These are phyloP conservation scores for Cryptosporidium parvum DNA, from an alignment of 169 alveolate species.

Conservation along the genomic window DNA sequence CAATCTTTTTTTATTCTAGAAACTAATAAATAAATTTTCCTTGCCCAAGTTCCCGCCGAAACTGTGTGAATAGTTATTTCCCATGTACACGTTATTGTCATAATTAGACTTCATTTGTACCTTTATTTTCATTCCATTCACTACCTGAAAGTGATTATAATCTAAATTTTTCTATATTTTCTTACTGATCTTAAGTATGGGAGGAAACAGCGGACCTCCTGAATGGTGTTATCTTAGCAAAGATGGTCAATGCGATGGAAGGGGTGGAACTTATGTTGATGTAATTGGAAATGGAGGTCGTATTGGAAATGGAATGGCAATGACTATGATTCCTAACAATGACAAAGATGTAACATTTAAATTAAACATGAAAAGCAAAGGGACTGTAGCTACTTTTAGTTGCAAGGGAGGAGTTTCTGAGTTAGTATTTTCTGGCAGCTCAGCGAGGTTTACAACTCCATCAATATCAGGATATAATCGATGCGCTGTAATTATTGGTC, in stretches of 20 bases:
- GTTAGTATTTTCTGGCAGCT: neutral
- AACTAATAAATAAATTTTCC: neutral
- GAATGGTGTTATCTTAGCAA: constrained; percentile 45
- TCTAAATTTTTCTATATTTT: neutral
- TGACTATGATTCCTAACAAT: constrained; percentile 32
- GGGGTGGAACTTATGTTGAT: constrained; percentile 34
- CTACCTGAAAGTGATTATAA: neutral
- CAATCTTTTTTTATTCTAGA: neutral
- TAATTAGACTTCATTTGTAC: neutral
- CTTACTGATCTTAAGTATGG: constrained; percentile 9
- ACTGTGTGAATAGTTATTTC: neutral
- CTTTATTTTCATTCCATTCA: neutral
- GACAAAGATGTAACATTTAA: neutral
- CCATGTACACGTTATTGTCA: constrained; percentile 13
- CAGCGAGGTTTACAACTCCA: constrained; percentile 25
- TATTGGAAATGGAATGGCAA: constrained; percentile 60
- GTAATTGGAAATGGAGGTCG: constrained; percentile 15
- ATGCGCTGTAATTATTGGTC: constrained; percentile 42
- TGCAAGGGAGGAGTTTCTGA: constrained; percentile 53
- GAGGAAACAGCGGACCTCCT: constrained; percentile 8
- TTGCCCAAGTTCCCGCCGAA: neutral
- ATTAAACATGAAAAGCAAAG: neutral
- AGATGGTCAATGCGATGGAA: constrained; percentile 25
- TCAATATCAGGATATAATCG: constrained; percentile 28
- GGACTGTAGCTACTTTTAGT: constrained; percentile 1